Evolutionary conservation across 2,329 filamentous ascomycete species (phyloP).

Genomic region (Talaromyces sp.): DNA sequence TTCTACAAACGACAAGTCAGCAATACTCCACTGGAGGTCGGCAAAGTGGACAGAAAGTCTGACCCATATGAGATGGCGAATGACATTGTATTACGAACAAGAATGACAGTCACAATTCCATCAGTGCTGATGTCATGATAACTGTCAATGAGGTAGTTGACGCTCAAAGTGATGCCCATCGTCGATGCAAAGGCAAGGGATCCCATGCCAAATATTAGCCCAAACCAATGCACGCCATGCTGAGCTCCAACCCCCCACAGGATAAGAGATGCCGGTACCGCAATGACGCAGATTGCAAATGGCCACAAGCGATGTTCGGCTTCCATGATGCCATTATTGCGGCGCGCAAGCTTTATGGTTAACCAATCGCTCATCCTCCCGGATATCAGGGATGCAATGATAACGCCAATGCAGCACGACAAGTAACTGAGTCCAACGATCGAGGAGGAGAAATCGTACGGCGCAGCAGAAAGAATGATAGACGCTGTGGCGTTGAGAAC

Average conservation of each 20-base stretch:
- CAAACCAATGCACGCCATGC: slow-evolving; percentile 31
- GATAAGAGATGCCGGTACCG: slow-evolving; percentile 34
- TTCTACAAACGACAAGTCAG: slow-evolving; percentile 25
- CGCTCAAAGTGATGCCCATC: slow-evolving; percentile 36
- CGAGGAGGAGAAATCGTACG: slow-evolving; percentile 38
- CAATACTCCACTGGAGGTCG: neutral
- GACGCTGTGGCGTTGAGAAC: slow-evolving; percentile 40
- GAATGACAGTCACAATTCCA: slow-evolving; percentile 42
- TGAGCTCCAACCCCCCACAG: slow-evolving; percentile 44
- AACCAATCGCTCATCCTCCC: slow-evolving; percentile 41
- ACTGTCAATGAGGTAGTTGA: slow-evolving; percentile 42
- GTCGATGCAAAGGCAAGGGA: slow-evolving; percentile 40
- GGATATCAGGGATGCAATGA: slow-evolving; percentile 36
- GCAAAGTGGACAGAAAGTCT: slow-evolving; percentile 8
- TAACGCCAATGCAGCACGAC: slow-evolving; percentile 34
- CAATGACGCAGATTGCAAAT: slow-evolving; percentile 33
- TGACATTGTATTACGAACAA: slow-evolving; percentile 48
- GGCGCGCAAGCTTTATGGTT: slow-evolving; percentile 26
- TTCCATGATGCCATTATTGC: slow-evolving; percentile 41
- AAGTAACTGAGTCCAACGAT: slow-evolving; percentile 41
- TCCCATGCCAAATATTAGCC: slow-evolving; percentile 43
- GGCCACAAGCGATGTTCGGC: slow-evolving; percentile 43
- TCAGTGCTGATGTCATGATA: slow-evolving; percentile 41
- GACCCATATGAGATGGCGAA: slow-evolving; percentile 46
- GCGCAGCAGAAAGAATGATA: slow-evolving; percentile 33